phyloP scores from a whole-genome alignment of 2,329 filamentous ascomycete genomes.

The Helotiales sp. region DNA sequence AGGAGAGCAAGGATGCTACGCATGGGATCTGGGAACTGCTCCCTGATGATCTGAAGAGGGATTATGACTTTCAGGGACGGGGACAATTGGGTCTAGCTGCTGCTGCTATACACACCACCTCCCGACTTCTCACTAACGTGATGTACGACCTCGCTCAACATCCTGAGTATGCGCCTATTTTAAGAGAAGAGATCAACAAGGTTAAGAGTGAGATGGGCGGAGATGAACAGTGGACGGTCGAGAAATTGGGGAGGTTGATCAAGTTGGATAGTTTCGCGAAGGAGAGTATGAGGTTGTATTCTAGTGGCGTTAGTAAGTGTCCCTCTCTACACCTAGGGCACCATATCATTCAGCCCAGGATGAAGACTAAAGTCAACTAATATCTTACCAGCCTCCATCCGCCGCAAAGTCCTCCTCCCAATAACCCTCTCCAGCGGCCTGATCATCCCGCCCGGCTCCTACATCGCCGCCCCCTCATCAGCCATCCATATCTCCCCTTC shows the following conservation, averaged over 20 bases:
- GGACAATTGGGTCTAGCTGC: slow-evolving; percentile 11
- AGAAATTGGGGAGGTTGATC: slow-evolving; percentile 43
- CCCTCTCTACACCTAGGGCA: neutral
- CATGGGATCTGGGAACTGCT: neutral
- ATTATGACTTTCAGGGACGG: slow-evolving; percentile 11
- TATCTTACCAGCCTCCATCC: slow-evolving; percentile 18
- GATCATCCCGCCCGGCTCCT: neutral
- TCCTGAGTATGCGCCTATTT: slow-evolving; percentile 46
- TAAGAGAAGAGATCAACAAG: slow-evolving; percentile 47
- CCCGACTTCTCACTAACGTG: slow-evolving; percentile 45
- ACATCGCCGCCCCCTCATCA: neutral
- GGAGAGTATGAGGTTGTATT: slow-evolving; percentile 42
- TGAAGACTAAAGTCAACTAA: too few relatives aligned
- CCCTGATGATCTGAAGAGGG: slow-evolving; percentile 3
- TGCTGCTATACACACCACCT: slow-evolving; percentile 12
- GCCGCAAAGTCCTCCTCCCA: slow-evolving; percentile 48
- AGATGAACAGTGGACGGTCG: slow-evolving; percentile 28
- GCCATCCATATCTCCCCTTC: slow-evolving; percentile 9
- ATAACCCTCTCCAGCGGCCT: slow-evolving; percentile 46
- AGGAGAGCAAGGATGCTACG: neutral
- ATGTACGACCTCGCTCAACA: slow-evolving; percentile 46
- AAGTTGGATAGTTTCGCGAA: slow-evolving; percentile 50
- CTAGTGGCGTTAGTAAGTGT: slow-evolving; percentile 5
- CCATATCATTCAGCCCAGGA: too few relatives aligned
- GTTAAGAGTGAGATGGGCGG: slow-evolving; percentile 36